Base-by-base conservation (phyloP, 1,139 yeast species). In the Suhomyces bribrorum region DNA sequence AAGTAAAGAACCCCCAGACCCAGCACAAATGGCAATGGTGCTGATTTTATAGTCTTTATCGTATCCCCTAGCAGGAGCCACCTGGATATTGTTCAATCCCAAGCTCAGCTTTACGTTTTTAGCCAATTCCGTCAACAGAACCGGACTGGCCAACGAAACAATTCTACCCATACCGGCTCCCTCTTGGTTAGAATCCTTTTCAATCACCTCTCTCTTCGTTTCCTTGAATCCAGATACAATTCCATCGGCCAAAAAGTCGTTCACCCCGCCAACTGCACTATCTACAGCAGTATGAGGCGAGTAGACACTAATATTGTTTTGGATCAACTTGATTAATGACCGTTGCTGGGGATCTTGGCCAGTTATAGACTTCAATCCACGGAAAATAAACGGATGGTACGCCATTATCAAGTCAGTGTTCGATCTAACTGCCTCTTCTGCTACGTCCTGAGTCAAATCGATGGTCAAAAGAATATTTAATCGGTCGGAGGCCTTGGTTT, bases 211-310 rank as follows among this genome's bases (percentile, higher is more conserved):
- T 20, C 64, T 54, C 2, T 56, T 46, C 17, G 39, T 43, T 14
- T 57, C 56, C 14, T 50, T 47, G 8, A 53, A 45, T 0, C 57
- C 58, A 7, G 56, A 52, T 2, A 78, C 58, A 12, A 87, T 63
- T 0, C 87, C 86, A 32, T 77, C 79, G 0, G 79, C 86, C 29
- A 92, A 69, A 83, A 95, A 92, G 57, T 89, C 97, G 51, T 90
- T 92, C 42, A 94, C 97, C 17, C 98, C 98, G 8, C 86, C 88
- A 13, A 64, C 62, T 8, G 95, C 95, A 24, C 97, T 94, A 62
- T 94, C 98, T 2, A 92, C 86, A 0, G 97, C 92, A 0, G 98
- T 90, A 56, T 94, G 99, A 13, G 98, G 98, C 37, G 85, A 86
- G 59, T 92, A 92, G 1, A 94, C 98, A 41, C 90, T 79, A 45